Evolutionary conservation across 1,284 basidiomycete genomes (phyloP).

Genomic region (Ustilago esculenta): DNA sequence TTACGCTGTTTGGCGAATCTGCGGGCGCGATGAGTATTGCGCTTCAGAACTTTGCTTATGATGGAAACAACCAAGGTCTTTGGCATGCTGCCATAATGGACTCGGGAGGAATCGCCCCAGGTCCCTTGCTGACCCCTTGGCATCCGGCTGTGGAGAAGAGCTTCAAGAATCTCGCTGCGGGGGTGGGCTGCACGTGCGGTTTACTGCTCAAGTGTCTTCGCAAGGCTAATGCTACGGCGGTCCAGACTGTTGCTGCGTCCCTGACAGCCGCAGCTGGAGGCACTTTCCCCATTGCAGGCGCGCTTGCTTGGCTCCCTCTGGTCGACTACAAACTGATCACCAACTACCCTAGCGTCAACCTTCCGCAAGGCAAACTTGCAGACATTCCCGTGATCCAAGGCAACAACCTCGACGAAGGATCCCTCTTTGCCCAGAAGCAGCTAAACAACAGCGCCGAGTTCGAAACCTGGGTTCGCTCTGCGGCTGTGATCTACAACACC

Average conservation of each 20-base stretch:
- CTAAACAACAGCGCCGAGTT: slow-evolving; percentile 26
- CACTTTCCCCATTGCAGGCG: slow-evolving; percentile 21
- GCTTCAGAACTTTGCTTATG: slow-evolving; percentile 39
- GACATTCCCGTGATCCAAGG: slow-evolving; percentile 47
- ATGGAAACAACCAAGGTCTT: slow-evolving; percentile 33
- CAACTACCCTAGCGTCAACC: slow-evolving; percentile 29
- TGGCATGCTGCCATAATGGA: slow-evolving; percentile 52
- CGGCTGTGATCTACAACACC: slow-evolving; percentile 35
- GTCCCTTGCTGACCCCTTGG: slow-evolving; percentile 27
- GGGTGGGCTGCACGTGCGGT: slow-evolving; percentile 22
- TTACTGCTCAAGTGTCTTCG: slow-evolving; percentile 29
- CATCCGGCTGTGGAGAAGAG: slow-evolving; percentile 30
- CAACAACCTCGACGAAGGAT: slow-evolving; percentile 47
- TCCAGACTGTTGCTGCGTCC: slow-evolving; percentile 10
- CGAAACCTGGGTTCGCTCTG: slow-evolving; percentile 19
- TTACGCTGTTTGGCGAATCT: slow-evolving; percentile 49
- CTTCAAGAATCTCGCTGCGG: slow-evolving; percentile 18
- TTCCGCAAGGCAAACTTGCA: slow-evolving; percentile 31
- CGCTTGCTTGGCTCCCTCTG: slow-evolving; percentile 32
- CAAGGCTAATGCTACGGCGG: slow-evolving; percentile 18
- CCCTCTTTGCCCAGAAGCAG: slow-evolving; percentile 19
- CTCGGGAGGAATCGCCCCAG: slow-evolving; percentile 34
- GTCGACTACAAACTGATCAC: slow-evolving; percentile 45
- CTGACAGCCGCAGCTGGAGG: slow-evolving; percentile 16
- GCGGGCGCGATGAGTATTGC: slow-evolving; percentile 45